phyloP scores from a whole-genome alignment of 2,329 filamentous ascomycete species.

The Cladosporium phlei region DNA sequence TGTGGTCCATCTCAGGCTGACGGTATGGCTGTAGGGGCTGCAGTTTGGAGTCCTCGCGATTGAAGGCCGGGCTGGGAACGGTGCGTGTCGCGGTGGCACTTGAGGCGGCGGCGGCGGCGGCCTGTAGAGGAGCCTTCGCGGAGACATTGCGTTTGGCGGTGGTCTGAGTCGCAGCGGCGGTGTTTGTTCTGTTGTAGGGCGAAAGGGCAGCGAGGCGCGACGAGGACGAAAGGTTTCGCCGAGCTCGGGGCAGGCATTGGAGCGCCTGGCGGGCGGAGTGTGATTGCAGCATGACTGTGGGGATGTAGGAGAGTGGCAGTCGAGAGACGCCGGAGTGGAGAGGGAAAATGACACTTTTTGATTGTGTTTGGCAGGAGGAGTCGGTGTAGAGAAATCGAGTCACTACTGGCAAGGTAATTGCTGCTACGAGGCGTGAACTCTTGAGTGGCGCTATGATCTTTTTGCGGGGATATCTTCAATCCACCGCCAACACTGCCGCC shows the following conservation, averaged over 20 bases:
- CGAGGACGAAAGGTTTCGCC: conserved; percentile 40
- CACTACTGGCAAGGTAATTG: too few species aligned
- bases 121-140: conserved; percentile 40
- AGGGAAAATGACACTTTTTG: too few species aligned
- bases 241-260: conserved; percentile 36
- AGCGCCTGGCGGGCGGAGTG: conserved; percentile 34
- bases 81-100: conserved; percentile 36
- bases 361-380: too few species aligned
- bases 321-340: conserved; percentile 3
- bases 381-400: too few species aligned
- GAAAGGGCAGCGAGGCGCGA: conserved; percentile 39
- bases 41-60: conserved; percentile 36
- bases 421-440: too few species aligned
- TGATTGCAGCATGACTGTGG: conserved; percentile 27
- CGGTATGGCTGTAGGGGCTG: conserved; percentile 43
- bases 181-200: conserved; percentile 34
- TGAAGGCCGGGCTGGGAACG: conserved; percentile 46
- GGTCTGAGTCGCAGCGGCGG: conserved; percentile 20
- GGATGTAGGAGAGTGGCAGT: background rate
- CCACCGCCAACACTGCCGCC: too few species aligned
- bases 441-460: too few species aligned
- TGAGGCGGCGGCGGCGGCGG: conserved; percentile 39
- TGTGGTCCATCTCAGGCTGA: conserved; percentile 49
- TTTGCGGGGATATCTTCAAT: too few species aligned
- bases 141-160: conserved; percentile 31